Evolutionary conservation across 306 rosid species (phyloP).

Genomic region (Astragalus membranaceus): DNA sequence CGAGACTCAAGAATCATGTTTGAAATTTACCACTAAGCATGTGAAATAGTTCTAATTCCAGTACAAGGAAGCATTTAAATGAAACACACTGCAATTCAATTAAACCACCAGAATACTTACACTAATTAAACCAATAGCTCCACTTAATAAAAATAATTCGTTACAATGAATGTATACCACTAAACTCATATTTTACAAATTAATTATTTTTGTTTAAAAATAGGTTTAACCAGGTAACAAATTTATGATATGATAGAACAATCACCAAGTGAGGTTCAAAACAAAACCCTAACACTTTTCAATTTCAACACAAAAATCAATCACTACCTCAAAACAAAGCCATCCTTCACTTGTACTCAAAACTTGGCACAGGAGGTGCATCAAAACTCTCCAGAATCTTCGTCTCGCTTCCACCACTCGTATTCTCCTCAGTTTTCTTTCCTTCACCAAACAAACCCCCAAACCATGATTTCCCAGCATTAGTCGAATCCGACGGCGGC

Average conservation of each 20-base stretch:
- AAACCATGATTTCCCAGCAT: slow-evolving; percentile 13
- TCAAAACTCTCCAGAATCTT: slow-evolving; percentile 76
- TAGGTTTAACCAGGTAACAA: not conserved
- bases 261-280: not conserved
- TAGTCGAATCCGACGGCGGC: not conserved
- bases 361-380: slow-evolving; percentile 69
- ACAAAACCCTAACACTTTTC: not conserved
- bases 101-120: not conserved
- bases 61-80: not conserved
- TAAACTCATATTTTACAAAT: not conserved
- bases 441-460: slow-evolving; percentile 50
- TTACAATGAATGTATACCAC: not conserved
- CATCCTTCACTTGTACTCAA: slow-evolving; percentile 39
- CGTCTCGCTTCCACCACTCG: slow-evolving; percentile 48
- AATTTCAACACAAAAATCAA: not conserved
- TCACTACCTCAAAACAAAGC: not conserved
- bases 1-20: not conserved
- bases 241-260: not conserved
- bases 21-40: not conserved
- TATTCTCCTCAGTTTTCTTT: slow-evolving; percentile 29
- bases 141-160: not conserved
- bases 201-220: not conserved
- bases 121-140: not conserved
- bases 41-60: not conserved
- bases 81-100: not conserved